phyloP scores from a whole-genome alignment of 1,284 basidiomycete genomes.

The Ganoderma lingzhi region DNA sequence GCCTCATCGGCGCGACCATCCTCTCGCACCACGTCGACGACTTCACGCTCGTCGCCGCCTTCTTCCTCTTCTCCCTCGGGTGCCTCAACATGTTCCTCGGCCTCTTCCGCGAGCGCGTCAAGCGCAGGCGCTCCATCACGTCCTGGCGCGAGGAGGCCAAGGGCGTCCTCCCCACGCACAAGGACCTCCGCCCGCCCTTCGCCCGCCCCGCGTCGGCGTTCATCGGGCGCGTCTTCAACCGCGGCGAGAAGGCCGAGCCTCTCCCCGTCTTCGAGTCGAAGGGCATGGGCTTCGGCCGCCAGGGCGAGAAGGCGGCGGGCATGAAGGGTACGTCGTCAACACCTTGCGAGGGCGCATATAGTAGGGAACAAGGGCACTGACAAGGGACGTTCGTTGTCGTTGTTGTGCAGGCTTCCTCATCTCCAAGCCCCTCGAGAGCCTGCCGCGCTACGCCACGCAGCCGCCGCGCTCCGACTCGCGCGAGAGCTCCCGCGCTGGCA shows the following conservation, averaged over 20 bases:
- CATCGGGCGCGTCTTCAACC: slow-evolving; percentile 39
- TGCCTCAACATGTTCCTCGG: slow-evolving; percentile 85
- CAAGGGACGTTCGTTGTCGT: slow-evolving; percentile 9
- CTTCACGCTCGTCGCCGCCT: slow-evolving; percentile 85
- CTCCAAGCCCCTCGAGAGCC: slow-evolving; percentile 47
- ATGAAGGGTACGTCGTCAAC: slow-evolving; percentile 57
- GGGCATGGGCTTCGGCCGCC: slow-evolving; percentile 71
- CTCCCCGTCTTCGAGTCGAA: slow-evolving; percentile 35
- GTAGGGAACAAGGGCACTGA: slow-evolving; percentile 12
- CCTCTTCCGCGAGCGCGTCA: slow-evolving; percentile 72
- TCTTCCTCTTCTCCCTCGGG: slow-evolving; percentile 87
- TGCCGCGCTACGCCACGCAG: slow-evolving; percentile 45
- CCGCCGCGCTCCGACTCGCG: slow-evolving; percentile 30
- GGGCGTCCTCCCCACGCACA: slow-evolving; percentile 61
- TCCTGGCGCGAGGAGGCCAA: slow-evolving; percentile 66
- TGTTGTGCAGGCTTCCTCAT: slow-evolving; percentile 44
- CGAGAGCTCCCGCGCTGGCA: slow-evolving; percentile 35
- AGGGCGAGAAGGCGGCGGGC: slow-evolving; percentile 80
- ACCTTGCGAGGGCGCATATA: not conserved
- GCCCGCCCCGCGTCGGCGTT: slow-evolving; percentile 28
- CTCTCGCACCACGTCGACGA: slow-evolving; percentile 83
- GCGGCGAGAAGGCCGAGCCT: slow-evolving; percentile 23
- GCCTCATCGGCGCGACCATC: slow-evolving; percentile 82
- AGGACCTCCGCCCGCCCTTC: slow-evolving; percentile 46
- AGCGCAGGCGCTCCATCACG: slow-evolving; percentile 65